A percentile compares a stretch with the other conserved stretches of the same genome.
These are phyloP conservation scores for Trichosanthes truncata DNA, from an alignment of 306 rosid species.

Conservation along the genomic window DNA sequence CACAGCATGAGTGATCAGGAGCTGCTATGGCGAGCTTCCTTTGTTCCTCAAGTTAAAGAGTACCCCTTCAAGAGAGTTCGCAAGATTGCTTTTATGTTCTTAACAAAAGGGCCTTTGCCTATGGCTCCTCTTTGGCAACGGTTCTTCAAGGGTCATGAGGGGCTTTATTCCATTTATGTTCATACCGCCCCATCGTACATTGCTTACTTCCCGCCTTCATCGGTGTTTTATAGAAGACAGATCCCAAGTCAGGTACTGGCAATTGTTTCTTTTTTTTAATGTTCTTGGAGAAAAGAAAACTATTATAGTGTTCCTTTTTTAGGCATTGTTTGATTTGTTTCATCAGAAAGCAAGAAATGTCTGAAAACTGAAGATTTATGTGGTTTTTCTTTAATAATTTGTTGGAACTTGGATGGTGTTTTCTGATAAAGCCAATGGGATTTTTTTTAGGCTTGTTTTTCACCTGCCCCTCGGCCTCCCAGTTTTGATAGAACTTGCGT, in stretches of 20 bases:
- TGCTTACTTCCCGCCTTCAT: conserved; percentile 43
- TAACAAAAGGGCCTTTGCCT: conserved; percentile 93
- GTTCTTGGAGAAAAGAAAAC: not conserved
- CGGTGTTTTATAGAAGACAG: conserved; percentile 65
- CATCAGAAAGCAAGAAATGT: not conserved
- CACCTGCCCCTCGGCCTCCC: not conserved
- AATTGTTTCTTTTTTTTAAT: conserved; percentile 2
- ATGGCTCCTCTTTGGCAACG: conserved; percentile 90
- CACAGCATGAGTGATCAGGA: conserved; percentile 76
- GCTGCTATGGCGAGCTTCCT: conserved; percentile 78
- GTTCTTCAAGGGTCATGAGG: conserved; percentile 58
- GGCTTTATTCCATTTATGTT: conserved; percentile 60
- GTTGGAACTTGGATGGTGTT: conserved; percentile 1
- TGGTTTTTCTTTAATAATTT: not conserved
- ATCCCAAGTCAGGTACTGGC: conserved; percentile 88
- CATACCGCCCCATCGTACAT: conserved; percentile 74
- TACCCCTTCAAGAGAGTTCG: conserved; percentile 72
- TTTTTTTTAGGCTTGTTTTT: not conserved
- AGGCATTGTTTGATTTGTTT: not conserved
- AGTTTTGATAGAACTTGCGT: not conserved
- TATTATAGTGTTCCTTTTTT: not conserved
- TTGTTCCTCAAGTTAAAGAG: conserved; percentile 40
- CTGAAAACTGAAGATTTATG: not conserved
- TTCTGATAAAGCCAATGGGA: not conserved
- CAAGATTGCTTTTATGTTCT: conserved; percentile 97